phyloP scores from a whole-genome alignment of 2,329 filamentous ascomycete species.

The Neopestalotiopsis clavispora region DNA sequence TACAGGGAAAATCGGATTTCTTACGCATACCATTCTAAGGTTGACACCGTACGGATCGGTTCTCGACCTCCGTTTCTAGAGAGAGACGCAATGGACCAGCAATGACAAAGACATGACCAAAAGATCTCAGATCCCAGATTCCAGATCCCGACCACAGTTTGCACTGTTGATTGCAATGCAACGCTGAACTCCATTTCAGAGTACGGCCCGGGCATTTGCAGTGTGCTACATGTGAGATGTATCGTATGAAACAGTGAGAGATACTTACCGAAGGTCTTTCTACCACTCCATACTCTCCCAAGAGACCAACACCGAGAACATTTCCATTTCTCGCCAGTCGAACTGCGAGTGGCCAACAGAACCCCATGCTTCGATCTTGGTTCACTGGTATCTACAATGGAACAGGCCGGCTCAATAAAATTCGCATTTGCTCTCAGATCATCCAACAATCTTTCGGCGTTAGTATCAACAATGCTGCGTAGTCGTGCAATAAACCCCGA shows the following conservation, averaged over 20 bases:
- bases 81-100: slow-evolving; percentile 28
- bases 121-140: slow-evolving; percentile 1
- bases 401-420: no score
- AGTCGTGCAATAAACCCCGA: no score
- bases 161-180: not conserved
- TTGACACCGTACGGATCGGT: slow-evolving; percentile 30
- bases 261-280: not conserved
- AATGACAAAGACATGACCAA: slow-evolving; percentile 25
- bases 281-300: not conserved
- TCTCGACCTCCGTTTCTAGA: slow-evolving; percentile 27
- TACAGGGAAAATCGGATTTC: slow-evolving; percentile 33
- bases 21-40: slow-evolving; percentile 30
- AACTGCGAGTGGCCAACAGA: no score
- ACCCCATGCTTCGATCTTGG: no score
- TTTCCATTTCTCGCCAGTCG: not conserved
- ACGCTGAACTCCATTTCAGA: not conserved
- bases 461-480: no score
- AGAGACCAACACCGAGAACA: not conserved
- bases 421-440: no score
- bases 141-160: not conserved
- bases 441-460: no score
- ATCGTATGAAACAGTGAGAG: not conserved
- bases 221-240: not conserved
- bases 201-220: not conserved
- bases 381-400: no score